Base-by-base conservation (phyloP, 441 rosid species). In the Aleurites moluccanus region DNA sequence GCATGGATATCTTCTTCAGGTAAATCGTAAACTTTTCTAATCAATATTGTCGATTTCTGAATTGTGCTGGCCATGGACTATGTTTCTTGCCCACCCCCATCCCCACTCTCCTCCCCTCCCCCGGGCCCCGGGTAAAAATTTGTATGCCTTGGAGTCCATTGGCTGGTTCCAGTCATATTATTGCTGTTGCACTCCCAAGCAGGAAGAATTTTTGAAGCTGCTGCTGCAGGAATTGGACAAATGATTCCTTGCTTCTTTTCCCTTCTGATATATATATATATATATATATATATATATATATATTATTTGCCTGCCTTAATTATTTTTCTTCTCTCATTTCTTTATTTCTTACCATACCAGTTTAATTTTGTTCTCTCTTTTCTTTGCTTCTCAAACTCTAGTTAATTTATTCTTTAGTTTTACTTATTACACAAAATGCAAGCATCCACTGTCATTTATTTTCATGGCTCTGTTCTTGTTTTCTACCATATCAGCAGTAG, bases 1-100 rank as follows among this genome's bases (percentile, higher is more conserved):
- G 83, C 97, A 91, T 52, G 86, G 86, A 42, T 78, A 90, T 87
- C 91, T 90, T 83, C 91, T 91, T 79, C 92, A 91, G 94, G 97
- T 91, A 80, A 55, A 45, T 14, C 16, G 9, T 38, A 8, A 64
- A 33, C 14, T 56, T 57, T 56, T 47, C 59, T 61, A 10, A 38
- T 67, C 70, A 69, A 63, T 38, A 21, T 74, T 7, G 6, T 53
- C 38, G 45, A 52, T 62, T 53, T 70, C 56, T 64, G 62, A 75
- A 65, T 55, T 65, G 14, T 23, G 13, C 15, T 25, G 15, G 38
- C 61, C 44, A 21, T 42, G 30, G 8, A 45, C 23, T 28, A 3
- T 61, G 35, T 0, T n/a, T n/a, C n/a, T n/a, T n/a, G n/a, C n/a
- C n/a, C n/a, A n/a, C n/a, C n/a, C n/a, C n/a, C n/a, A n/a, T n/a